phyloP scores from a whole-genome alignment of 2,329 filamentous ascomycete genomes.

The Ophiostoma sp. region DNA sequence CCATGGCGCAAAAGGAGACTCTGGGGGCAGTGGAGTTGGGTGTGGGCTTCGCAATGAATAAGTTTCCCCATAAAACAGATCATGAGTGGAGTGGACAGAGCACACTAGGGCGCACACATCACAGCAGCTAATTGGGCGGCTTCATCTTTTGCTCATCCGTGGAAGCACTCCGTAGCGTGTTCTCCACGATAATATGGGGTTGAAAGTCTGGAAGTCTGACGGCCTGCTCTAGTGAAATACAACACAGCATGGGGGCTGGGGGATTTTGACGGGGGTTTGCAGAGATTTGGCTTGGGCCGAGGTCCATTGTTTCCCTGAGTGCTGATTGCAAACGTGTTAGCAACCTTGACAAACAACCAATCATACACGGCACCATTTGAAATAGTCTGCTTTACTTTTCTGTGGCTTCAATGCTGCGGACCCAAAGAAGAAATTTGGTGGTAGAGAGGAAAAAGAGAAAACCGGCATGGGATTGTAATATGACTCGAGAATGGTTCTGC shows the following conservation, averaged over 20 bases:
- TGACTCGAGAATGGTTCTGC: not conserved
- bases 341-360: not conserved
- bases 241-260: not conserved
- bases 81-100: constrained; percentile 13
- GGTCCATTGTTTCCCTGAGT: not conserved
- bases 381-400: not conserved
- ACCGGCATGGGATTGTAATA: not conserved
- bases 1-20: not conserved
- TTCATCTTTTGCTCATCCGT: not conserved
- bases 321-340: not conserved
- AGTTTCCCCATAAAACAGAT: constrained; percentile 18
- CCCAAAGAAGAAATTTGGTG: not conserved
- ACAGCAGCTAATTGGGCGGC: not conserved
- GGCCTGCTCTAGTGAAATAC: not conserved
- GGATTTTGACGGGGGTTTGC: not conserved
- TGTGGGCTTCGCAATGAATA: constrained; percentile 1
- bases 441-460: not conserved
- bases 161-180: not conserved
- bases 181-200: constrained; percentile 13
- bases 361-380: not conserved
- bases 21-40: not conserved
- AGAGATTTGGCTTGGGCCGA: not conserved
- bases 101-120: constrained; percentile 5
- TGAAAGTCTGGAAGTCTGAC: not conserved
- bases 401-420: not conserved